Percentiles rank a stretch among this genome's conserved stretches.
phyloP scores from a whole-genome alignment of 768 basidiomycete species.

The Suillus placidus region DNA sequence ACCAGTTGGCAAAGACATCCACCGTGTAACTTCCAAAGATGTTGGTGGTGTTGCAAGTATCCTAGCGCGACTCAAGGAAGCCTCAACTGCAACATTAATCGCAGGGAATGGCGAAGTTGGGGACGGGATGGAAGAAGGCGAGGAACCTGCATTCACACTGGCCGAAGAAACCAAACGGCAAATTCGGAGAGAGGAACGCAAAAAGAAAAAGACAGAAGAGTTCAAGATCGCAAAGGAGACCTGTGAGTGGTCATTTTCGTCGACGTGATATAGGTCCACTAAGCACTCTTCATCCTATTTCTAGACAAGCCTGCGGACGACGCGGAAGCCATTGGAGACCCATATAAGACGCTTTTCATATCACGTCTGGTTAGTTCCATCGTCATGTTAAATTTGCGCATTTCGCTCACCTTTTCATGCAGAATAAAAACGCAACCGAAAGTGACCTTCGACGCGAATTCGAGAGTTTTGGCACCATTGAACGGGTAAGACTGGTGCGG shows the following conservation, averaged over 20 bases:
- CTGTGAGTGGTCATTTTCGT: constrained; percentile 57
- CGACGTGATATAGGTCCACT: constrained; percentile 9
- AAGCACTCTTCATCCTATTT: constrained; percentile 14
- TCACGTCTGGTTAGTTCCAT: constrained; percentile 71
- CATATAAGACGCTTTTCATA: constrained; percentile 98
- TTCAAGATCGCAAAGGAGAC: constrained; percentile 83
- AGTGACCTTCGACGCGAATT: constrained; percentile 93
- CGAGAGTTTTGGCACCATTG: constrained; percentile 92
- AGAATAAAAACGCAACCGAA: constrained; percentile 94
- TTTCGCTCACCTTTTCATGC: constrained; percentile 23
- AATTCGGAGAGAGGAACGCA: constrained; percentile 75
- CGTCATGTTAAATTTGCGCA: background rate
- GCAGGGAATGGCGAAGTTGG: constrained; percentile 47
- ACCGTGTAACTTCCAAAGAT: constrained; percentile 68
- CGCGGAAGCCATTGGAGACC: constrained; percentile 88
- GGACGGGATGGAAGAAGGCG: constrained; percentile 82
- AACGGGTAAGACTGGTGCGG: constrained; percentile 89
- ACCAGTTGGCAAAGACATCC: constrained; percentile 82
- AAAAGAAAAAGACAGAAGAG: constrained; percentile 72
- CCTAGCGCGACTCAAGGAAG: constrained; percentile 74
- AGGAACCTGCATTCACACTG: constrained; percentile 78
- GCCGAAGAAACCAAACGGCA: constrained; percentile 84
- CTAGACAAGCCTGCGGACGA: constrained; percentile 94
- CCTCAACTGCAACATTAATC: constrained; percentile 68
- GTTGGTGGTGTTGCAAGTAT: constrained; percentile 79